Evolutionary conservation across 1,139 yeast genomes (phyloP).

Genomic region (Nakaseomyces uthaithaninus): DNA sequence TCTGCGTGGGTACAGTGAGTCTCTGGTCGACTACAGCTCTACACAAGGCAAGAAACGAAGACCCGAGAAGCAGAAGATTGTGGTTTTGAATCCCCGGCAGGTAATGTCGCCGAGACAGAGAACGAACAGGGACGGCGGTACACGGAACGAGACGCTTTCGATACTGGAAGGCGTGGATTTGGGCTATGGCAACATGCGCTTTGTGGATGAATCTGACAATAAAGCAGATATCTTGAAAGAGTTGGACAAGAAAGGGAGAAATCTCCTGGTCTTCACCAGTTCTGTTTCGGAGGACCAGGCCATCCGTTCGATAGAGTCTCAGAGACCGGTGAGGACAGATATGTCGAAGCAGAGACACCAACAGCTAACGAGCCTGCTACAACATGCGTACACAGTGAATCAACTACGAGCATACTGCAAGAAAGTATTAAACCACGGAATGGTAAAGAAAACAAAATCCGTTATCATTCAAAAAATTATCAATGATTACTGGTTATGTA

Average conservation of each 20-base stretch:
- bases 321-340: constrained; percentile 23
- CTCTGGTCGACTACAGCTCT: not conserved
- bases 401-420: constrained; percentile 28
- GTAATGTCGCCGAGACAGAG: constrained; percentile 18
- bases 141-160: constrained; percentile 15
- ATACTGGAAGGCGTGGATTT: constrained; percentile 28
- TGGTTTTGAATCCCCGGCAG: constrained; percentile 25
- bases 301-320: constrained; percentile 26
- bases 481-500: constrained; percentile 37
- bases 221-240: not conserved
- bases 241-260: constrained; percentile 9
- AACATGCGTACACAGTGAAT: constrained; percentile 26
- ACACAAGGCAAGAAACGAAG: constrained; percentile 23
- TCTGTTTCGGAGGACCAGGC: constrained; percentile 28
- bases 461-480: constrained; percentile 30
- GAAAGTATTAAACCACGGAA: constrained; percentile 14
- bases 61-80: constrained; percentile 23
- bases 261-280: constrained; percentile 21
- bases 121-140: constrained; percentile 9
- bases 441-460: constrained; percentile 17
- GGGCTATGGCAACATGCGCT: constrained; percentile 7
- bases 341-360: constrained; percentile 28
- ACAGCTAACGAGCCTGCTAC: constrained; percentile 25
- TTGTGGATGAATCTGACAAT: not conserved
- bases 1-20: not conserved